Conservation (phyloP, 1,284 basidiomycete genomes). For the Trichosporon sp. region DNA sequence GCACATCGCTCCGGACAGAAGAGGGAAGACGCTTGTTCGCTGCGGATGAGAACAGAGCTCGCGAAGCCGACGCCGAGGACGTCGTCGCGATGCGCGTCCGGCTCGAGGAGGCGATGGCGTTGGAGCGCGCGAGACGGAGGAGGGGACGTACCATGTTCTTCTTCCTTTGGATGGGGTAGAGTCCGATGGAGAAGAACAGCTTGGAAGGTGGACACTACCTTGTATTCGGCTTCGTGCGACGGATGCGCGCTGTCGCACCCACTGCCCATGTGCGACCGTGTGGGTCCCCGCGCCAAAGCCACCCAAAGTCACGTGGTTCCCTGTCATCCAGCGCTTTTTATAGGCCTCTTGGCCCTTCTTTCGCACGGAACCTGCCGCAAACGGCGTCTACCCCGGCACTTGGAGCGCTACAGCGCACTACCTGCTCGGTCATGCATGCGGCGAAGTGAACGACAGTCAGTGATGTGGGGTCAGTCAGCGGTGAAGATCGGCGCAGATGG, state of each 20-base stretch:
- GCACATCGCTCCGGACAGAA: not conserved
- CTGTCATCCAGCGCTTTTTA: not conserved
- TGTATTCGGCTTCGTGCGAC: conserved; percentile 16
- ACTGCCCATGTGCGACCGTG: conserved; percentile 14
- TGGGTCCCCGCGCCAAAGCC: not conserved
- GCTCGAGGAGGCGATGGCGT: not conserved
- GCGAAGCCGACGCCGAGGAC: not conserved
- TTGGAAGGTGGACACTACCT: not conserved
- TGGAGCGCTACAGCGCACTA: not conserved
- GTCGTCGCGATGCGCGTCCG: not conserved
- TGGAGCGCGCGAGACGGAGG: conserved; percentile 10
- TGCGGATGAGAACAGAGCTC: not conserved
- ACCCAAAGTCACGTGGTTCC: not conserved
- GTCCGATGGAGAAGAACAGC: conserved; percentile 15
- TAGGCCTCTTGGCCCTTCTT: not conserved
- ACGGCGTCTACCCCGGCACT: conserved; percentile 5
- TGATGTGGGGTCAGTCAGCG: not conserved
- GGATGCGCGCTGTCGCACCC: not conserved
- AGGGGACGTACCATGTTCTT: conserved; percentile 19
- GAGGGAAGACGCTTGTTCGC: not conserved
- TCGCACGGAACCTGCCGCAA: conserved; percentile 11
- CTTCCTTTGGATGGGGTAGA: conserved; percentile 9
- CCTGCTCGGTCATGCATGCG: not conserved
- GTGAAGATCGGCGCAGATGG: not conserved
- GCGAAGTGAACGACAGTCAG: not conserved